These are phyloP conservation scores for Mycena capillaripes DNA, from an alignment of 768 basidiomycete genomes.

Conservation along the genomic window DNA sequence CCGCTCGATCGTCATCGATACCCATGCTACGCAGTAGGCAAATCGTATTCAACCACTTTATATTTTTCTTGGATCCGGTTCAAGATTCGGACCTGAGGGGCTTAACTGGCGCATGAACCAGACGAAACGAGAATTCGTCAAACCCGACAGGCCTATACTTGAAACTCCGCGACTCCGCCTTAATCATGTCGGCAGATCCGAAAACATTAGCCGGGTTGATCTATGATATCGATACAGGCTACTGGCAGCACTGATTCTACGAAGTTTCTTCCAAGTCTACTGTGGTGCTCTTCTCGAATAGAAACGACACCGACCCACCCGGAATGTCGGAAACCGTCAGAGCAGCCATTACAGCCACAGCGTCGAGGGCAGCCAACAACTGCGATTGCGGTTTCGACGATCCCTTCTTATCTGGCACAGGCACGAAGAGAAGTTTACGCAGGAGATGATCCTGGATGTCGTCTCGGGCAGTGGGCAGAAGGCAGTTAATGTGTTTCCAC, in stretches of 20 bases:
- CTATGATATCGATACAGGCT: neutral
- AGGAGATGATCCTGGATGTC: slow-evolving; percentile 78
- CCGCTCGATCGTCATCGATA: slow-evolving; percentile 32
- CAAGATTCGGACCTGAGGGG: too few relatives aligned
- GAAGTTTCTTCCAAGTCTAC: slow-evolving; percentile 27
- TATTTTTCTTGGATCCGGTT: too few relatives aligned
- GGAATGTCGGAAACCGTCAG: slow-evolving; percentile 57
- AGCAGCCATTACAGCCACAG: slow-evolving; percentile 52
- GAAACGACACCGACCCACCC: slow-evolving; percentile 80
- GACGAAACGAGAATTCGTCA: too few relatives aligned
- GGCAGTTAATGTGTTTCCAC: slow-evolving; percentile 90
- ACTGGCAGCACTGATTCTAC: slow-evolving; percentile 10
- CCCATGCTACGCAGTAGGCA: neutral
- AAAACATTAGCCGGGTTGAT: too few relatives aligned
- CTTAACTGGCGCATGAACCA: too few relatives aligned
- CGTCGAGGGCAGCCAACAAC: slow-evolving; percentile 63
- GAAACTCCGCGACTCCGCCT: too few relatives aligned
- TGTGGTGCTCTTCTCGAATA: slow-evolving; percentile 75
- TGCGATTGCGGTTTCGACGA: slow-evolving; percentile 42
- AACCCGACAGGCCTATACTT: too few relatives aligned
- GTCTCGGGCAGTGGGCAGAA: slow-evolving; percentile 58
- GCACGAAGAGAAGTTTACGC: slow-evolving; percentile 59
- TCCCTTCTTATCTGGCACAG: slow-evolving; percentile 16
- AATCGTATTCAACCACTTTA: too few relatives aligned
- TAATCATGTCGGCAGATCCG: too few relatives aligned